Evolutionary conservation across 2,329 filamentous ascomycete species (phyloP).

Genomic region (Dactylonectria estremocensis): DNA sequence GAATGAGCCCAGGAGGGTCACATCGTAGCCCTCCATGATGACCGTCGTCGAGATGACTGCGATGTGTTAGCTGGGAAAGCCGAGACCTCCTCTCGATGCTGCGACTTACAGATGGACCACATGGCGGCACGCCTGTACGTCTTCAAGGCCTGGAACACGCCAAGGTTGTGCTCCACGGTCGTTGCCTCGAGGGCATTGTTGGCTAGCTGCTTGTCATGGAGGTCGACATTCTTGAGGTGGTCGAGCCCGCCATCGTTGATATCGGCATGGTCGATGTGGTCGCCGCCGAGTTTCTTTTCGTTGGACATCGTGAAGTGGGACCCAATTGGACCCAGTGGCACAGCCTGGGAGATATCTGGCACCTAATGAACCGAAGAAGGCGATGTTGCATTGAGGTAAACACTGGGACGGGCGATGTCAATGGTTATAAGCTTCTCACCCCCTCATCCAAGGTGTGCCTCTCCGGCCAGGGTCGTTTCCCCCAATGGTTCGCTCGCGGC

Average conservation of each 20-base stretch:
- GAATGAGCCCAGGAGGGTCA: conserved; percentile 63
- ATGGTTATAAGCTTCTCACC: conserved; percentile 18
- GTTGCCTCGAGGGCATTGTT: conserved; percentile 56
- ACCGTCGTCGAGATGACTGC: conserved; percentile 61
- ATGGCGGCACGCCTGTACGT: conserved; percentile 59
- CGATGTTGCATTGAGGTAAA: background rate
- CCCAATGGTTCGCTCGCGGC: conserved; percentile 8
- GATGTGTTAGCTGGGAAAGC: conserved; percentile 18
- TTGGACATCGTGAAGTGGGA: conserved; percentile 39
- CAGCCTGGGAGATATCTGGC: conserved; percentile 1
- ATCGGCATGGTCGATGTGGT: conserved; percentile 49
- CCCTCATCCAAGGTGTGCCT: background rate
- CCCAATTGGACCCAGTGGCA: conserved; percentile 8
- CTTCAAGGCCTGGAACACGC: conserved; percentile 54
- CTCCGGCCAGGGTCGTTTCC: background rate
- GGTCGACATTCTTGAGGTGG: conserved; percentile 52
- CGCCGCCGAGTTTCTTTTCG: conserved; percentile 38
- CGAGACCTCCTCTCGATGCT: no score
- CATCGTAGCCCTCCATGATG: conserved; percentile 68
- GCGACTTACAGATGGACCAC: conserved; percentile 57
- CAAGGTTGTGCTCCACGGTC: conserved; percentile 55
- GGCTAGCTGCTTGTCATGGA: conserved; percentile 57
- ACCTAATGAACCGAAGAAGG: background rate
- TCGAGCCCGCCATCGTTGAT: conserved; percentile 49
- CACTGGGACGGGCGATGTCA: conserved; percentile 7